Evolutionary conservation across 2,329 filamentous ascomycete genomes (phyloP), one percentile per base, ranked within the genome.

Genomic region (Cytospora piceae): DNA sequence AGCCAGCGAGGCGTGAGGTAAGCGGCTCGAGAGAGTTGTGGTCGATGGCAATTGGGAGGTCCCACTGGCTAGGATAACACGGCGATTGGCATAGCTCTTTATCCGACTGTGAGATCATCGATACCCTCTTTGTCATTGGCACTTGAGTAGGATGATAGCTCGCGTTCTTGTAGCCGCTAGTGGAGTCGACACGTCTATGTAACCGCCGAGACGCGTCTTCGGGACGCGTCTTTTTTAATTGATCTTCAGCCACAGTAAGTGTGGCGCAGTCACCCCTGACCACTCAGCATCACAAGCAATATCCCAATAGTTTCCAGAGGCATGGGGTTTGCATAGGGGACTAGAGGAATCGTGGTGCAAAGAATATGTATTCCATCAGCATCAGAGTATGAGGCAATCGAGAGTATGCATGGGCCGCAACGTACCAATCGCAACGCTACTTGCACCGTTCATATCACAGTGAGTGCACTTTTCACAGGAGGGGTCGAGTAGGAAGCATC

Each of bases 191-290:
- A 24, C n/a, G 46, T 49, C 46, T 49, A 29, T 29, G 27, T 29
- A 24, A 49, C 17, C 15, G 60, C 53, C 34, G 54, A 39, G 53
- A 63, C 61, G 61, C 42, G 61, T 57, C 42, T 22, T 22, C 20
- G 7, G 29, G 53, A 57, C 53, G 61, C 61, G 61, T 49, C 46
- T 14, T 24, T 49, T 22, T 42, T 37, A 63, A 63, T 63, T 63
- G 61, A 63, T 57, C 56, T 63, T 52, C 61, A 63, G 61, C 61
- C 61, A 57, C 61, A n/a, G 22, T 37, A 22, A 7, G 7, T 57
- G 61, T 63, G 61, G 61, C 61, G 61, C 42, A 63, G 61, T 63
- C 7, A 49, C 61, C 42, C 61, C 61, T 63, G 61, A 31, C 31
- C 32, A 31, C 12, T 24, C 61, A 14, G 24, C n/a, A 6, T 24